phyloP scores from a whole-genome alignment of 2,329 filamentous ascomycete genomes.

The Madurella fahalii region DNA sequence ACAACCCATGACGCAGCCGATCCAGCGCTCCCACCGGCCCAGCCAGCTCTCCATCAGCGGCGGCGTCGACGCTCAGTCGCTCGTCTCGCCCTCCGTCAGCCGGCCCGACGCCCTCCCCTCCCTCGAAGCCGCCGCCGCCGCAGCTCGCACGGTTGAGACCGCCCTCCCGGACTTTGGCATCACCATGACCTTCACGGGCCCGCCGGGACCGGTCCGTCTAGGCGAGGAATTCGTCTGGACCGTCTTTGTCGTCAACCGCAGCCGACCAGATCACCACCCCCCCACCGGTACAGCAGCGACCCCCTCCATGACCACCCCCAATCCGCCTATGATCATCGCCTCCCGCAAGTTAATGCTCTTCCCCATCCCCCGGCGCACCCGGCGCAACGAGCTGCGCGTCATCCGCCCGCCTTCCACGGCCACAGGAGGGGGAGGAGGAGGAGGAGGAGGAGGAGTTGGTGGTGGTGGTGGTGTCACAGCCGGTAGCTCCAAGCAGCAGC shows the following conservation, averaged over 20 bases:
- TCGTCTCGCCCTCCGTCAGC: constrained; percentile 53
- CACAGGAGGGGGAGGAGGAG: too few relatives aligned
- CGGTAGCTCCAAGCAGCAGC: constrained; percentile 1
- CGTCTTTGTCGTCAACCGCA: constrained; percentile 72
- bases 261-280: constrained; percentile 37
- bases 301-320: constrained; percentile 34
- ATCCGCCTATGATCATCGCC: constrained; percentile 23
- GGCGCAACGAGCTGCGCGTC: constrained; percentile 53
- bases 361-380: constrained; percentile 58
- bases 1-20: constrained; percentile 47
- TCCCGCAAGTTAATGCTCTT: constrained; percentile 67
- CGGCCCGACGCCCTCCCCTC: constrained; percentile 58
- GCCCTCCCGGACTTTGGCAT: constrained; percentile 61
- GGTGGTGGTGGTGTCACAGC: too few relatives aligned
- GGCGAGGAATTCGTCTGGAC: constrained; percentile 69
- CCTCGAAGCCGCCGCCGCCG: constrained; percentile 49
- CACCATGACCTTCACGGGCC: constrained; percentile 69
- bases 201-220: constrained; percentile 50
- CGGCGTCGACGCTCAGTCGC: constrained; percentile 49
- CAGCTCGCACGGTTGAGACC: constrained; percentile 37
- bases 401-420: constrained; percentile 50
- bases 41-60: constrained; percentile 61
- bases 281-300: constrained; percentile 1
- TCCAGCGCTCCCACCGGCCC: constrained; percentile 58
- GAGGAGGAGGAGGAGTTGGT: too few relatives aligned